Base-by-base conservation (phyloP, 2,329 filamentous ascomycete species). In the Xylaria sp. region DNA sequence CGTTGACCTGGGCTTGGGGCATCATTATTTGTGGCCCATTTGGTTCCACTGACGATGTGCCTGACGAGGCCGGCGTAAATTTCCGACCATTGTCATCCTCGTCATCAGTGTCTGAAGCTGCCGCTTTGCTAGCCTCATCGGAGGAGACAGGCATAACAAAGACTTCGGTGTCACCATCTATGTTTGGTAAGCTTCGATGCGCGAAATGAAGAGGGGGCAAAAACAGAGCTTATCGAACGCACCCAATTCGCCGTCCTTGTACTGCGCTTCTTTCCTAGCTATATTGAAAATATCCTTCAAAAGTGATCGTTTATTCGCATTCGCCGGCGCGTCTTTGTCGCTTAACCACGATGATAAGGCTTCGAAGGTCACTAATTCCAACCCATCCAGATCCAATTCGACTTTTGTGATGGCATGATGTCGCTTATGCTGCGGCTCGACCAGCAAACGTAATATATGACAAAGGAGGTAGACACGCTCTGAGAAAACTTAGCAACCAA, bases 221-320 rank as follows among this genome's bases (percentile, higher is more conserved):
- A 25, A 44, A 4, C 27, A 15, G 23, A 53, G 38, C 73, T 21
- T 19, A 29, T 62, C 17, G 10, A 49, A 61, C 65, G 8, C 15
- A 88, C 86, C 85, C 52, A 88, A 83, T 67, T 87, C 84, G 25
- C 80, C 81, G 43, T 82, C 80, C 65, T 77, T 82, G 68, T 75
- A 87, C 4, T 82, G 77, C 70, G 88, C 85, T 64, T 89, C 83
- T 29, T 78, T 73, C 57, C 75, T 80, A 0, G 86, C 86, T 29
- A 89, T 80, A 62, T 82, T 84, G 76, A 89, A 89, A 8, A 89
- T 83, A 68, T 89, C 86, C 54, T 80, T 83, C 8, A 89, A 70
- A 48, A 80, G 86, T 0, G 79, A 78, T 58, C 79, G 81, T 76
- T 88, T 89, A 63, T 77, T 78, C 1, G 74, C 73, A 59, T 89